phyloP scores from a whole-genome alignment of 129 eudicot genomes.

The Gnaphalium uliginosum region DNA sequence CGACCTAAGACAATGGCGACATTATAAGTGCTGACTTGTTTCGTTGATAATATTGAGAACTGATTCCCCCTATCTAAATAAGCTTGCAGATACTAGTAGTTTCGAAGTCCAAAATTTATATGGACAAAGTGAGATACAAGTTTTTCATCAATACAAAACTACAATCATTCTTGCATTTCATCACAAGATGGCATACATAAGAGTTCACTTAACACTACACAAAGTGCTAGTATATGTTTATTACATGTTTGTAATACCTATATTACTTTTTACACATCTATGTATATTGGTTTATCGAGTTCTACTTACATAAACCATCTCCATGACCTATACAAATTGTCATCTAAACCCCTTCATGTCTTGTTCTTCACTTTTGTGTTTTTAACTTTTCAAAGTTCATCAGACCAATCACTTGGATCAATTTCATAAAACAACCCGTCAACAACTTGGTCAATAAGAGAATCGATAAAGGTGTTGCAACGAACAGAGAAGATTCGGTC shows the following conservation, averaged over 20 bases:
- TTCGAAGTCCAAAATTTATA: neutral
- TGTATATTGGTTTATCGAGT: neutral
- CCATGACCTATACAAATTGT: neutral
- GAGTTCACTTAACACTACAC: neutral
- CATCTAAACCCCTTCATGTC: conserved; percentile 13
- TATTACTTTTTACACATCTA: neutral
- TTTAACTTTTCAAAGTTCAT: conserved; percentile 41
- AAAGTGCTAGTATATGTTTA: neutral
- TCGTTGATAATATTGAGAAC: no score
- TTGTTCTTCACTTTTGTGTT: neutral
- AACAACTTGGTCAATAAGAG: conserved; percentile 76
- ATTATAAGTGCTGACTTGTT: no score
- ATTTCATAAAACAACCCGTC: conserved; percentile 84
- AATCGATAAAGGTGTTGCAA: conserved; percentile 78
- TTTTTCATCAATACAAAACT: neutral
- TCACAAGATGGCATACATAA: neutral
- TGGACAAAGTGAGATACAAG: neutral
- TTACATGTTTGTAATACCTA: no score
- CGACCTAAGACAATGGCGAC: no score
- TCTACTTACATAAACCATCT: neutral
- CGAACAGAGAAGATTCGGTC: conserved; percentile 61
- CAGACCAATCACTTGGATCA: conserved; percentile 59
- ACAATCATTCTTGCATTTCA: neutral
- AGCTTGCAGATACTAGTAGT: neutral
- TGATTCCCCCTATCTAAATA: no score